Conservation (phyloP, 2,329 filamentous ascomycete species). For the Phyllosticta capitalensis region DNA sequence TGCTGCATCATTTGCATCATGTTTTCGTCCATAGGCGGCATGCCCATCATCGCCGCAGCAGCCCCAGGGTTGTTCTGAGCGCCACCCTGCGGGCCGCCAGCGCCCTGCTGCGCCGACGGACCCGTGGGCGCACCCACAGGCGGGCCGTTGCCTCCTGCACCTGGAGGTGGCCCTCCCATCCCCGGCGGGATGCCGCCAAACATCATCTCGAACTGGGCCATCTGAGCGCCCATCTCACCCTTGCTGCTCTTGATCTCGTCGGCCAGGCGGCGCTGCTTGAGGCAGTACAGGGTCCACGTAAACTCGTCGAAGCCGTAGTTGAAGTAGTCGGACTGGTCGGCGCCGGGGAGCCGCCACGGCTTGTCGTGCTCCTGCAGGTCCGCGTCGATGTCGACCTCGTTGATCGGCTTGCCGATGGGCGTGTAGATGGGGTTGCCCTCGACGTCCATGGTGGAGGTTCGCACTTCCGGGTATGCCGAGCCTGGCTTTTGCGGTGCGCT, state of each 20-base stretch:
- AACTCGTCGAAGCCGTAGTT: constrained; percentile 99
- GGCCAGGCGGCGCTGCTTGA: constrained; percentile 73
- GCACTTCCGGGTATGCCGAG: constrained; percentile 56
- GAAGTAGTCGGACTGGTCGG: constrained; percentile 94
- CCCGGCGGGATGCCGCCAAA: constrained; percentile 16
- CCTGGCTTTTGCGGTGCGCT: constrained; percentile 24
- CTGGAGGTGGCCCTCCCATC: constrained; percentile 18
- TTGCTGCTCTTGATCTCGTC: constrained; percentile 75
- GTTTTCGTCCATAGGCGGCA: constrained; percentile 42
- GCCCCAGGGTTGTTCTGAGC: constrained; percentile 12
- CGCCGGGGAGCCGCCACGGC: constrained; percentile 89
- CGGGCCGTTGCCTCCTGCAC: constrained; percentile 16
- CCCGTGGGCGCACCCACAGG: constrained; percentile 21
- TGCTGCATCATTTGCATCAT: constrained; percentile 51
- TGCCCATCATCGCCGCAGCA: constrained; percentile 22
- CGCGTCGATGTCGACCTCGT: constrained; percentile 42
- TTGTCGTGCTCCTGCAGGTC: constrained; percentile 63
- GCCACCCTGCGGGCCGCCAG: neutral
- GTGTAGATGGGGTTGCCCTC: constrained; percentile 67
- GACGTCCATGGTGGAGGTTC: constrained; percentile 75
- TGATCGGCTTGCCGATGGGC: constrained; percentile 63
- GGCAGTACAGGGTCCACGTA: constrained; percentile 89
- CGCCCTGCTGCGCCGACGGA: constrained; percentile 16
- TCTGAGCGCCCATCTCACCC: constrained; percentile 52
- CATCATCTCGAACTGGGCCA: constrained; percentile 54